Evolutionary conservation across 2,329 filamentous ascomycete genomes (phyloP).

Genomic region (Ploettnerulaceae sp.): DNA sequence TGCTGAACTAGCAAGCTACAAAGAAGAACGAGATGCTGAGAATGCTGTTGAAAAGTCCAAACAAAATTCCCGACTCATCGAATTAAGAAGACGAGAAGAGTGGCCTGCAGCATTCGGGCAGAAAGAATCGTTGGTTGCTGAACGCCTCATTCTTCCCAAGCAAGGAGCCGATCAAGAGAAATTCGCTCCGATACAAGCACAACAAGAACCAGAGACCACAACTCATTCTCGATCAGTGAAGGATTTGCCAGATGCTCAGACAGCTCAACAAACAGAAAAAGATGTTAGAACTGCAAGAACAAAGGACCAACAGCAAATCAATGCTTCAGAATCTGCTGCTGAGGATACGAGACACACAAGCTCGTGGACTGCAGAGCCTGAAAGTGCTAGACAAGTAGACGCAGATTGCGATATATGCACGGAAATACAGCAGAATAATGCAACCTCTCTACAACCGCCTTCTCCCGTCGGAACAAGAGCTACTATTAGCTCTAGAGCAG

Average conservation of each 20-base stretch:
- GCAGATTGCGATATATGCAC: slow-evolving; percentile 1
- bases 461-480: neutral
- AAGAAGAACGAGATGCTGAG: neutral
- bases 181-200: neutral
- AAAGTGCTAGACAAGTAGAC: neutral
- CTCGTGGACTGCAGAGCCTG: neutral
- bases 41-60: neutral
- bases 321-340: neutral
- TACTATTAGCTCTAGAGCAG: neutral
- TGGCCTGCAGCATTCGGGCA: too few species aligned
- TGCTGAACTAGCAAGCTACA: neutral
- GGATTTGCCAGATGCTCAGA: neutral
- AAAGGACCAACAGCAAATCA: neutral
- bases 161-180: neutral
- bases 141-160: neutral
- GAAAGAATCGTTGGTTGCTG: neutral
- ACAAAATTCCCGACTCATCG: too few species aligned
- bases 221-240: neutral
- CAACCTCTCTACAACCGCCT: neutral
- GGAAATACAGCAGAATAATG: neutral
- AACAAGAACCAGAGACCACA: slow-evolving; percentile 1
- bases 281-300: neutral
- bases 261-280: too few species aligned
- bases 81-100: too few species aligned
- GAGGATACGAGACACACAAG: neutral